Evolutionary conservation across 345 rosid genomes (phyloP), one percentile per base, ranked within the genome.

Genomic region (Eucalyptus coolabah): DNA sequence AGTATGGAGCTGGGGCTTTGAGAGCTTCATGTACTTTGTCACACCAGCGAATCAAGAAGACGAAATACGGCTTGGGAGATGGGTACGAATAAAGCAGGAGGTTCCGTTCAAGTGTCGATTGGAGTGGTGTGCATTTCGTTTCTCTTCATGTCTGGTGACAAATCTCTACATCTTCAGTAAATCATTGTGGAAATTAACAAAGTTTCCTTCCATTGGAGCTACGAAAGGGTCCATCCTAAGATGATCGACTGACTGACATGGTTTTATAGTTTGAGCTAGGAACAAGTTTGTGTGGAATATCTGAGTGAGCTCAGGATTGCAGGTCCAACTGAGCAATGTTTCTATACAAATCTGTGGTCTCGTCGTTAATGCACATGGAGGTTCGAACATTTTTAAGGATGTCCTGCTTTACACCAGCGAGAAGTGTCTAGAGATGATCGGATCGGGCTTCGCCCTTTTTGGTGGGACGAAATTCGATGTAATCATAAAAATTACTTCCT

Each of bases 391-490:
- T 32, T 67, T 67, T 59, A 11, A 67, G 80, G 42, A 32, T 17
- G 80, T 17, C 23, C 12, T 67, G 4, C 42, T 69, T 32, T 17
- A 69, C 6, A 32, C 42, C 42, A 69, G 42, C 54, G 0, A 51
- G 81, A 69, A 17, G 42, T 32, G 42, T 69, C 42, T 69, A 32
- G 24, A 9, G 81, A 32, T 69, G 24, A 69, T 32, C 12, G 54
- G 54, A 17, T 51, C 0, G 4, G 21, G 54, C 54, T 51, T 51
- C 54, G 8, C 3, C 44, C 24, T 0, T 34, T 72, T 18, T 37
- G 0, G 26, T 0, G 44, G 82, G 26, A 72, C 4, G 0, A 54
- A 72, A 19, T 72, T 72, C 82, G 0, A 18, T 23, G 5, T 7
- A 17, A 34, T 32, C 21, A 67, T 32, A n/a, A 67, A n/a, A 34